Base-by-base conservation (phyloP, 768 basidiomycete genomes). In the Tubosaeta sp. region DNA sequence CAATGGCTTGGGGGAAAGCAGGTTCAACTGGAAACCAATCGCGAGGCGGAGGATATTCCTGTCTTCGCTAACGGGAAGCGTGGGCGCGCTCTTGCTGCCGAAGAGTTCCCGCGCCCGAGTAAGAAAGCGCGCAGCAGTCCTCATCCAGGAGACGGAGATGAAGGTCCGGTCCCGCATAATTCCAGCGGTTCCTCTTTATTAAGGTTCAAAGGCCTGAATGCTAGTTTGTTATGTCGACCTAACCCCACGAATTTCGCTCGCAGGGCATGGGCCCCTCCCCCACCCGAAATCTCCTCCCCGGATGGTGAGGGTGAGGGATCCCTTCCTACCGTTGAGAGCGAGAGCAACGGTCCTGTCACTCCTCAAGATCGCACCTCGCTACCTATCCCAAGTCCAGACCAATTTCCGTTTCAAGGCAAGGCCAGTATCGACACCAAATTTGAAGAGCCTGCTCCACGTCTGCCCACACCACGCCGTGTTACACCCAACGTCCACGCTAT, bases 241-340 rank as follows among this genome's bases (percentile, higher is more conserved):
- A 85, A 82, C 60, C 84, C 84, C 12, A 70, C 81, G 35, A 78
- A 74, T 58, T 85, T 78, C 65, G 84, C 84, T 26, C 68, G 75
- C 37, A 75, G 80, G 48, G 78, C 77, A 3, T 84, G 83, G 84
- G 76, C 72, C 27, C 75, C 76, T 35, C 73, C 72, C 31, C 59
- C 52, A 25, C 54, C 49, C 27, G 69, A 68, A 63, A 78, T 46
- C 58, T 74, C 65, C 71, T 59, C 58, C 32, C 69, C 59, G 14
- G 67, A 66, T 14, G 65, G 62, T 49, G 70, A 69, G 4, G 59
- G 57, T 32, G 64, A 60, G 32, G 57, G 66, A 14, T 70, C 69
- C 25, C 67, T 71, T 12, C 68, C 65, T 37, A 69, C 71, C 14
- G 50, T 64, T 43, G 80, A 81, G 56, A 80, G 80, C 44, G 78